Evolutionary conservation across 1,284 basidiomycete species (phyloP).

Genomic region (Porogramme epimiltina): DNA sequence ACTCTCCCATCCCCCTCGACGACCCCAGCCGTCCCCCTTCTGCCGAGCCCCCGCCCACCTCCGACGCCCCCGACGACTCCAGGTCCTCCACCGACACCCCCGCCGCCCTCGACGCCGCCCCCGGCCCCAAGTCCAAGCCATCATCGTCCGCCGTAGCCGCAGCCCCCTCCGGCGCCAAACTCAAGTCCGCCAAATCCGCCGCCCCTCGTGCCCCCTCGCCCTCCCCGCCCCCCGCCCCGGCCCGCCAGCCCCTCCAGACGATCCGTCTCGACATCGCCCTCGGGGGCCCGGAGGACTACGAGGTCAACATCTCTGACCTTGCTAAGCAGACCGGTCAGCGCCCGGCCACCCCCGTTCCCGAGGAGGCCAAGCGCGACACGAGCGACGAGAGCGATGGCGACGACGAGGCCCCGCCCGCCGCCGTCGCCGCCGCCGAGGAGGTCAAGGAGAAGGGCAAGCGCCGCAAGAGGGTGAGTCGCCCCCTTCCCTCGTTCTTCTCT

Average conservation of each 20-base stretch:
- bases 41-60: constrained; percentile 14
- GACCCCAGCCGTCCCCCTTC: constrained; percentile 18
- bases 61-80: constrained; percentile 4
- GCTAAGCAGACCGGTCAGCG: constrained; percentile 69
- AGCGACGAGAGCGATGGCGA: constrained; percentile 56
- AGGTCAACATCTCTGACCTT: constrained; percentile 62
- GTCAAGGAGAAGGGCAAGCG: constrained; percentile 35
- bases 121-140: constrained; percentile 30
- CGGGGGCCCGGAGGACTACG: constrained; percentile 72
- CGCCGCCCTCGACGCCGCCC: constrained; percentile 14
- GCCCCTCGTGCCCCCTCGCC: constrained; percentile 55
- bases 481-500: background rate
- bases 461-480: constrained; percentile 41
- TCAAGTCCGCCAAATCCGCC: constrained; percentile 45
- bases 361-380: constrained; percentile 42
- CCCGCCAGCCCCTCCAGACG: constrained; percentile 59
- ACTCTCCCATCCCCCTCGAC: constrained; percentile 30
- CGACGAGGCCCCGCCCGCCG: constrained; percentile 30
- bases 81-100: constrained; percentile 8
- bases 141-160: constrained; percentile 29
- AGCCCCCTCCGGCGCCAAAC: constrained; percentile 35
- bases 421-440: constrained; percentile 27
- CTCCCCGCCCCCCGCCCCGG: constrained; percentile 55
- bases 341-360: constrained; percentile 52
- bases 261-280: constrained; percentile 69